Conservation (phyloP, 2,329 filamentous ascomycete genomes). For the Chaetomiaceae sp. region DNA sequence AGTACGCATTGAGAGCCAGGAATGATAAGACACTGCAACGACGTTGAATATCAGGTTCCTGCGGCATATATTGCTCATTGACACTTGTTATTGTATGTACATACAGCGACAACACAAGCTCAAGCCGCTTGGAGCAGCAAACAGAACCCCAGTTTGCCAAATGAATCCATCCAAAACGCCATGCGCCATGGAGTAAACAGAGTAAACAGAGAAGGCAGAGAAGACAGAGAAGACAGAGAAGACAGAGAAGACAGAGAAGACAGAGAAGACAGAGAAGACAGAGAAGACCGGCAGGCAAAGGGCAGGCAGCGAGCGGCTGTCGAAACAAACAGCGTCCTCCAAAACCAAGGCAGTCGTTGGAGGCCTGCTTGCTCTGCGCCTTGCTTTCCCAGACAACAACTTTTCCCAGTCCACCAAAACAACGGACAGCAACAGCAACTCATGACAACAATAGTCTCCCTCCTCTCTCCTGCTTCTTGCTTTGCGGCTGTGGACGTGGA, state of each 20-base stretch:
- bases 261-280: background rate
- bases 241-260: background rate
- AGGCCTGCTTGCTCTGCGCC: too few relatives aligned
- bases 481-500: background rate
- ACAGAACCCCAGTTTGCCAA: conserved; percentile 2
- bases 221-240: too few relatives aligned
- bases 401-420: background rate
- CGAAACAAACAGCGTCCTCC: conserved; percentile 22
- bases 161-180: conserved; percentile 13
- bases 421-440: background rate
- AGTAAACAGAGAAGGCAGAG: too few relatives aligned
- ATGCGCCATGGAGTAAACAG: background rate
- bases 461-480: background rate
- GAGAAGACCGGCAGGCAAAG: conserved; percentile 13
- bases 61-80: too few relatives aligned
- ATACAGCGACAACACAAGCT: conserved; percentile 5
- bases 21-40: too few relatives aligned
- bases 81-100: too few relatives aligned
- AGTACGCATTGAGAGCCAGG: too few relatives aligned
- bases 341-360: conserved; percentile 11
- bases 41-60: too few relatives aligned
- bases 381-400: conserved; percentile 9
- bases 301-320: background rate
- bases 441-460: background rate
- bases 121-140: conserved; percentile 7